Conservation (phyloP, 257 asterid species). For the Sherardia arvensis region DNA sequence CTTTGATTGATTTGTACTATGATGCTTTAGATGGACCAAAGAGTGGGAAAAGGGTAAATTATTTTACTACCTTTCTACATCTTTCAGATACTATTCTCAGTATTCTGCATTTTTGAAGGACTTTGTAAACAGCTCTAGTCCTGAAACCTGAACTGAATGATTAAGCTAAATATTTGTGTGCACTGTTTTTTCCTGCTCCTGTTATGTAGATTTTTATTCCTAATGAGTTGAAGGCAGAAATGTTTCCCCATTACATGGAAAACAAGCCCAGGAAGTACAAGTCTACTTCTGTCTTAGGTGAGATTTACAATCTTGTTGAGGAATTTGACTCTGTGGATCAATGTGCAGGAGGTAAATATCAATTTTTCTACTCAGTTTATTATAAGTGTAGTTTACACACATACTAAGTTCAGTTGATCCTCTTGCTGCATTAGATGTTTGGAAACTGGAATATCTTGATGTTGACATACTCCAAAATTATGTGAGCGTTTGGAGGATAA, state of each 20-base stretch:
- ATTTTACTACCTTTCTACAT: too few species aligned
- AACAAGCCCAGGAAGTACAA: conserved; percentile 26
- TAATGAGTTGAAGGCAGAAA: conserved; percentile 30
- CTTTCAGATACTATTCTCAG: not conserved
- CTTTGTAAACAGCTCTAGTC: not conserved
- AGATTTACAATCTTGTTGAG: conserved; percentile 36
- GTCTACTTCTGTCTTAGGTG: conserved; percentile 61
- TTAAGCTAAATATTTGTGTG: not conserved
- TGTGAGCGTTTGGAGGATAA: conserved; percentile 28
- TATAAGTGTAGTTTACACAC: not conserved
- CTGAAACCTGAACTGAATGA: not conserved
- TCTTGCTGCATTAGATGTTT: conserved; percentile 29
- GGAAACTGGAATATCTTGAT: conserved; percentile 43
- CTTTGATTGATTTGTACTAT: conserved; percentile 55
- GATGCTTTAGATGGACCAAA: conserved; percentile 91
- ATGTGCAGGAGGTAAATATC: conserved; percentile 28
- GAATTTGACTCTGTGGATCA: conserved; percentile 20
- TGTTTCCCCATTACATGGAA: conserved; percentile 61
- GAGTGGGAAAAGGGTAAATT: conserved; percentile 70
- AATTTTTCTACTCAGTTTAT: not conserved
- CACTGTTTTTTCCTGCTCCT: not conserved
- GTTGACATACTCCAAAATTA: conserved; percentile 18
- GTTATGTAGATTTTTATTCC: conserved; percentile 47
- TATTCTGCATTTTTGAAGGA: not conserved
- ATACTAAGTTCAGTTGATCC: not conserved